These are phyloP conservation scores for Rhytidiadelphus loreus DNA, from an alignment of 225 moss, liverwort and hornwort species.

Conservation along the genomic window DNA sequence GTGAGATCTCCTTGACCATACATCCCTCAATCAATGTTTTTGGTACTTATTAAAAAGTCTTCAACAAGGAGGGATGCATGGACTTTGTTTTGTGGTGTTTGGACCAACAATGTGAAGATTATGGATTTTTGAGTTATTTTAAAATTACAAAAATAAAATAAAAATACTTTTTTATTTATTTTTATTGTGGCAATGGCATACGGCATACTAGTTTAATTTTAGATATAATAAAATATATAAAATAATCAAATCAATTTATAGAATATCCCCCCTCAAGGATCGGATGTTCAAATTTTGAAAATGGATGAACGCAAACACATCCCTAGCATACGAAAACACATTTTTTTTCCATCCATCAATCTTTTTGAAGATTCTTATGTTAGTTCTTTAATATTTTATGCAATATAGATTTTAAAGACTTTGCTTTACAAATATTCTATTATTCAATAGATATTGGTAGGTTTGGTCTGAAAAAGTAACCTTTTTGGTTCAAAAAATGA, in stretches of 20 bases:
- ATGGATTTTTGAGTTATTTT: too few relatives aligned
- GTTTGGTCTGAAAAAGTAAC: too few relatives aligned
- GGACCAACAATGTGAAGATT: too few relatives aligned
- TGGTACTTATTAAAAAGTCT: too few relatives aligned
- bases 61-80: rapidly evolving
- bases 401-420: neutral
- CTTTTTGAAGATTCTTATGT: neutral
- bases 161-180: too few relatives aligned
- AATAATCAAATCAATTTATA: too few relatives aligned
- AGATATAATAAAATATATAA: neutral
- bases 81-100: too few relatives aligned
- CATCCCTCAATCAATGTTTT: rapidly evolving
- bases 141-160: too few relatives aligned
- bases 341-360: neutral
- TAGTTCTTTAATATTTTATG: too few relatives aligned
- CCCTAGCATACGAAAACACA: neutral
- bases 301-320: too few relatives aligned
- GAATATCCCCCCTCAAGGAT: neutral
- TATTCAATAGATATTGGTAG: neutral
- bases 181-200: too few relatives aligned
- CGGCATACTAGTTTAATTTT: neutral
- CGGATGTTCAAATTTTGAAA: neutral
- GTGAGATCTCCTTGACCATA: rapidly evolving
- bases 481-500: too few relatives aligned
- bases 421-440: neutral